Evolutionary conservation across 768 basidiomycete genomes (phyloP), one percentile per base, ranked within the genome.

Genomic region (Tricholoma hemisulphureum): DNA sequence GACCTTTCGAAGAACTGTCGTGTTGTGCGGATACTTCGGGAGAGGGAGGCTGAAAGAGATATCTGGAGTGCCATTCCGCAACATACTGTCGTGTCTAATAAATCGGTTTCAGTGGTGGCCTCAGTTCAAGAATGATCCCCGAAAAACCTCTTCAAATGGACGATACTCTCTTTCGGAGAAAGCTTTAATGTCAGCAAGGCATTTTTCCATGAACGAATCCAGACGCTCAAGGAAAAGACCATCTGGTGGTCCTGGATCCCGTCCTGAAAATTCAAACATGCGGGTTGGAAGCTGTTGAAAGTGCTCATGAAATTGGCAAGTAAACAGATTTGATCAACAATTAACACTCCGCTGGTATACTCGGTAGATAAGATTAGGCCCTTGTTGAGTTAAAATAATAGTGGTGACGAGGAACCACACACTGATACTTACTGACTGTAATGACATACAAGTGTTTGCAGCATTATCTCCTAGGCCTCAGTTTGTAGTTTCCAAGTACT

Each of bases 61-160:
- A 79, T 64, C 75, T 81, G 58, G 78, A 77, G 61, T 89, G 85
- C 79, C 83, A 82, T 67, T 87, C 81, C n/a, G 86, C 83, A 59
- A 87, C 78, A 48, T 74, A 75, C 65, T 76, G 75, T 64, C 81
- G 81, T 56, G 74, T 80, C 76, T 80, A 67, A 23, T 45, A 35
- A 53, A 60, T 64, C 59, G 50, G 58, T 58, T 61, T 71, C 61
- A 75, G 67, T 55, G 53, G 46, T 51, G 29, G 35, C 21, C 35
- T 29, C 45, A 52, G 43, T 55, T 56, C 52, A 53, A 61, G 61
- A 59, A 60, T 58, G 60, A 65, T 59, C 58, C n/a, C 60, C 62
- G 60, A 65, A 58, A 65, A 66, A 86, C 86, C 79, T 88, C 81
- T 63, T 87, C 84, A 61, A 83, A 82, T 16, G 85, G 72, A 34